Evolutionary conservation across 2,329 filamentous ascomycete species (phyloP), one percentile per base, ranked within the genome.

Genomic region (Zarea fungicola): DNA sequence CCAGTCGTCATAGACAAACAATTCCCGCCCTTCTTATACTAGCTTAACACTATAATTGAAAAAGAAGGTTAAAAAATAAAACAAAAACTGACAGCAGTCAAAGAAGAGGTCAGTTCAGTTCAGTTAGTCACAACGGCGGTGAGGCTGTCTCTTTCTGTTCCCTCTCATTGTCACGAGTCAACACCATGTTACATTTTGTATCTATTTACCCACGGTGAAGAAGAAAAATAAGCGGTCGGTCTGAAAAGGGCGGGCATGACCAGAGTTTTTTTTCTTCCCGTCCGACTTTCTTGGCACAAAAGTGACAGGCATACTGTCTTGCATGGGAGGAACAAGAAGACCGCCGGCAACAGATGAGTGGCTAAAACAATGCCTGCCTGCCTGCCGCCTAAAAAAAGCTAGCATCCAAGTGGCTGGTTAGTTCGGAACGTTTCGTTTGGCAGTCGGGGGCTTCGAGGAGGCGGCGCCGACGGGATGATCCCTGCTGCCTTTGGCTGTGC

Each of bases 231-330:
- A 16, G 23, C 28, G 45, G 36, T 41, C 22, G 36, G 35, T 40
- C 13, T 14, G 28, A 26, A 28, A 11, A 41, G 26, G 26, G 7
- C 36, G 44, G 21, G 36, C 29, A 28, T n/a, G 45, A 48, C 41
- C 45, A 48, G 37, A 21, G 28, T n/a, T 28, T 35, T 23, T 8
- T 16, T 45, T 16, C 11, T 19, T 18, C 13, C 19, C 34, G n/a
- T n/a, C n/a, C n/a, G n/a, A n/a, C n/a, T n/a, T n/a, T n/a, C n/a
- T n/a, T n/a, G 32, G 25, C 18, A n/a, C 16, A 5, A 41, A 23
- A 34, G 36, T 48, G 45, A 41, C 36, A 35, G 36, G 45, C 45
- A 41, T 26, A 22, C 28, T 48, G 36, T 41, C 36, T 48, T 48
- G 45, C 45, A 48, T 48, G 13, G 13, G 7, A 13, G 13, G 26